Base-by-base conservation (phyloP, 2,329 filamentous ascomycete species). In the Acrocalymma vagum region DNA sequence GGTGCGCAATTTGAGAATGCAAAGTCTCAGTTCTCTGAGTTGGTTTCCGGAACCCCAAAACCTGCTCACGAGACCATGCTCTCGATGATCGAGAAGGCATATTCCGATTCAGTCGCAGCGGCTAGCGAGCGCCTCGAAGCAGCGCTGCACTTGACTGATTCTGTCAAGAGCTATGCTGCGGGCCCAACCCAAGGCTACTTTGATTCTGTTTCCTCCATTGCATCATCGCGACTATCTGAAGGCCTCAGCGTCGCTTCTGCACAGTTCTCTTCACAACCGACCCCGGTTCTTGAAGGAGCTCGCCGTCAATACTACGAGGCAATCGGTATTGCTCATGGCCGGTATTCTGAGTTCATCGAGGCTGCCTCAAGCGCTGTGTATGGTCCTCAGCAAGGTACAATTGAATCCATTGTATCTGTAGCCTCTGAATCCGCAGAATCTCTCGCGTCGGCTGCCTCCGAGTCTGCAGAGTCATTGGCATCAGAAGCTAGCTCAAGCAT, bases 221-320 rank as follows among this genome's bases (percentile, higher is more conserved):
- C 89, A 1, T 81, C 87, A 0, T 83, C 85, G 21, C 81, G 81
- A 40, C 75, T 93, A 11, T 80, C 82, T 10, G 85, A 90, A 56
- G 88, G 86, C n/a, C 75, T 89, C 5, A 79, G 80, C 36, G 79
- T 80, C 62, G 89, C 88, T 6, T 87, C 87, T 36, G 78, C 84
- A 23, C 87, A 90, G 45, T 88, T 88, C 53, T 78, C 84, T 33
- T 78, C 83, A 10, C 80, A 85, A 26, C 80, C 85, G 2, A 84
- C 85, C 1, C 72, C 74, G 18, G 73, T 77, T 65, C 51, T 85
- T 73, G 68, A 85, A 71, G 75, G 80, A 77, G 71, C 82, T 73
- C 63, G 82, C 76, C 63, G 85, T 78, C 73, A 86, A 42, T 93
- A 93, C 68, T 92, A 90, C 55, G 86, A 90, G 50, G 88, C 86